phyloP scores from a whole-genome alignment of 345 rosid species.

The Clausena lansium region DNA sequence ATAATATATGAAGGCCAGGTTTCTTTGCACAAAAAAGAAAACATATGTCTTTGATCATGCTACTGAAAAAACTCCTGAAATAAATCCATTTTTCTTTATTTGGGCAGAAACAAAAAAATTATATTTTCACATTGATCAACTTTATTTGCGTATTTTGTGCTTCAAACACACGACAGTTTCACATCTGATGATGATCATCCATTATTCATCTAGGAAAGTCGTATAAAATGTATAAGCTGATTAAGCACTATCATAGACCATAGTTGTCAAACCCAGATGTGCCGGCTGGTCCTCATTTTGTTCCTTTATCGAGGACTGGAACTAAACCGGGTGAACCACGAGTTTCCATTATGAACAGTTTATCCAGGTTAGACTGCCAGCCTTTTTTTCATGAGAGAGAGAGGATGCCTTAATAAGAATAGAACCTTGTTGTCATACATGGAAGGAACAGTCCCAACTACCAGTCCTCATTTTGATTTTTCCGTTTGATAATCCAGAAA shows the following conservation, averaged over 20 bases:
- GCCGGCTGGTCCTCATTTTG: background rate
- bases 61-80: background rate
- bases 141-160: slow-evolving; percentile 3
- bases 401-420: background rate
- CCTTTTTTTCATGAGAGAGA: background rate
- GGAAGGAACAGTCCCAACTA: no score
- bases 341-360: background rate
- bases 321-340: background rate
- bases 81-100: background rate
- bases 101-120: background rate
- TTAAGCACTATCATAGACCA: background rate
- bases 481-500: no score
- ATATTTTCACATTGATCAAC: background rate
- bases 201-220: background rate
- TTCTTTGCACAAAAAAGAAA: background rate
- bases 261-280: background rate
- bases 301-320: background rate
- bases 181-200: background rate
- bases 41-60: background rate
- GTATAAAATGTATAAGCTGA: background rate
- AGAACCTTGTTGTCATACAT: no score
- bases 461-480: background rate
- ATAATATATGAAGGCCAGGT: background rate
- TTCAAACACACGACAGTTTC: background rate
- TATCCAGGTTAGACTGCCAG: background rate